A percentile compares a stretch with the other conserved stretches of the same genome.
Evolutionary conservation across 768 basidiomycete genomes (phyloP).

Genomic region (Coprinopsis marcescibilis): DNA sequence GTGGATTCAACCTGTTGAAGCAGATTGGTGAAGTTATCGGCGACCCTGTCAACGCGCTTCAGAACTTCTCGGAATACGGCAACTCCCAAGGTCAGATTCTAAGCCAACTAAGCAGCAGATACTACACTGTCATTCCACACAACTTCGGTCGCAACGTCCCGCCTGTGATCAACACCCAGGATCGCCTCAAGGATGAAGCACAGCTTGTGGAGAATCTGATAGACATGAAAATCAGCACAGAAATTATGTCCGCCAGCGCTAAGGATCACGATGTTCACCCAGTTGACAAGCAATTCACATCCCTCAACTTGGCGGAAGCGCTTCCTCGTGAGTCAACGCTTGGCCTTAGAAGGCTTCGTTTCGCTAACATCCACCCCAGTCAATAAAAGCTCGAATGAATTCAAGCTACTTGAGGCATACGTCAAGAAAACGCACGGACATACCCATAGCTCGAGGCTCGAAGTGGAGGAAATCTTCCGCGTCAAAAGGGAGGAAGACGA

Average conservation of each 20-base stretch:
- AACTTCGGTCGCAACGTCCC: conserved; percentile 5
- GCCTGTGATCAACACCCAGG: background rate
- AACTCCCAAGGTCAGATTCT: background rate
- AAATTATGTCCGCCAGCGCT: background rate
- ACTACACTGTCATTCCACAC: conserved; percentile 5
- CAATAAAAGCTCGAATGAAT: background rate
- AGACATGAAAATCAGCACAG: conserved; percentile 6
- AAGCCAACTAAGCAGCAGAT: conserved; percentile 1
- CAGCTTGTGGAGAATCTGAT: conserved; percentile 3
- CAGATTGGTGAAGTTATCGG: conserved; percentile 4
- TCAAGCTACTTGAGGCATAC: conserved; percentile 1
- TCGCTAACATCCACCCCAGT: background rate
- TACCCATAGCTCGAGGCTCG: background rate
- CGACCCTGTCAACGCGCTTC: background rate
- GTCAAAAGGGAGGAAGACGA: background rate
- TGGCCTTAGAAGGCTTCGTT: no score
- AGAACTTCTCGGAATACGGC: conserved; percentile 1
- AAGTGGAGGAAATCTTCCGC: conserved; percentile 4
- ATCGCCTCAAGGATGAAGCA: background rate
- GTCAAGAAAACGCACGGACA: conserved; percentile 5
- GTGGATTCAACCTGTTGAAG: conserved; percentile 3
- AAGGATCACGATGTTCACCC: conserved; percentile 4
- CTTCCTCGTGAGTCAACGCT: conserved; percentile 3
- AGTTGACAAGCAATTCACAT: background rate
- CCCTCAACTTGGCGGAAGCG: background rate